Percentiles rank a stretch among this genome's conserved stretches.
These are phyloP conservation scores for Talaromyces funiculosus DNA, from an alignment of 2,329 filamentous ascomycete genomes.

Conservation along the genomic window DNA sequence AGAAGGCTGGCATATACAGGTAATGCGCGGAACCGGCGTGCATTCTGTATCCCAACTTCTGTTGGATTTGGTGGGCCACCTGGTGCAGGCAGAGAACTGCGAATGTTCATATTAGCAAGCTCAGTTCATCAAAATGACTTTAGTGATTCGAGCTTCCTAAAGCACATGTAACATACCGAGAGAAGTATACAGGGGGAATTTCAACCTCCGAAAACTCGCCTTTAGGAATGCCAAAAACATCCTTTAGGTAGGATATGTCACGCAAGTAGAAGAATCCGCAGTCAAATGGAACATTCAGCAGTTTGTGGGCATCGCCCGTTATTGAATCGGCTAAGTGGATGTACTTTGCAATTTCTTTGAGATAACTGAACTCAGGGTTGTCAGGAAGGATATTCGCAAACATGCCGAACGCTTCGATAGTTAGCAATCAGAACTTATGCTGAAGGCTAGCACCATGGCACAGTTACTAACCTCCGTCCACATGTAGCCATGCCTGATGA, in stretches of 20 bases:
- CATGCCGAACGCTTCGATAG: neutral
- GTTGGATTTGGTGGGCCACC: slow-evolving; percentile 1
- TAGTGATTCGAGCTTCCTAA: too few relatives aligned
- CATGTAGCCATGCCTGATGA: slow-evolving; percentile 4
- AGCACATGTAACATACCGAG: neutral
- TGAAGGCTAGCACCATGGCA: too few relatives aligned
- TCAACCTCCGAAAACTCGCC: neutral
- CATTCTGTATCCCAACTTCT: slow-evolving; percentile 3
- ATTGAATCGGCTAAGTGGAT: slow-evolving; percentile 3
- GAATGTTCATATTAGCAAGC: neutral
- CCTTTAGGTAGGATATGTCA: neutral
- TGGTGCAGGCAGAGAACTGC: neutral
- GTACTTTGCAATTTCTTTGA: slow-evolving; percentile 3
- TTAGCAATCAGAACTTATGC: neutral
- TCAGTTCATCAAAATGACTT: too few relatives aligned
- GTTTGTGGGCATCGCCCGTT: neutral
- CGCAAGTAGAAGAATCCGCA: slow-evolving; percentile 6
- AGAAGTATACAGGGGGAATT: neutral
- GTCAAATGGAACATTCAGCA: slow-evolving; percentile 3
- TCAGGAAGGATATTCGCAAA: slow-evolving; percentile 3
- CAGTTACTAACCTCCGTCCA: neutral
- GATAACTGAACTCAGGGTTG: neutral
- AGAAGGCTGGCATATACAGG: neutral
- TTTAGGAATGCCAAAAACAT: neutral
- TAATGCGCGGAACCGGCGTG: neutral